Evolutionary conservation across 2,329 filamentous ascomycete genomes (phyloP), one percentile per base, ranked within the genome.

Genomic region (Colletotrichum noveboracense): DNA sequence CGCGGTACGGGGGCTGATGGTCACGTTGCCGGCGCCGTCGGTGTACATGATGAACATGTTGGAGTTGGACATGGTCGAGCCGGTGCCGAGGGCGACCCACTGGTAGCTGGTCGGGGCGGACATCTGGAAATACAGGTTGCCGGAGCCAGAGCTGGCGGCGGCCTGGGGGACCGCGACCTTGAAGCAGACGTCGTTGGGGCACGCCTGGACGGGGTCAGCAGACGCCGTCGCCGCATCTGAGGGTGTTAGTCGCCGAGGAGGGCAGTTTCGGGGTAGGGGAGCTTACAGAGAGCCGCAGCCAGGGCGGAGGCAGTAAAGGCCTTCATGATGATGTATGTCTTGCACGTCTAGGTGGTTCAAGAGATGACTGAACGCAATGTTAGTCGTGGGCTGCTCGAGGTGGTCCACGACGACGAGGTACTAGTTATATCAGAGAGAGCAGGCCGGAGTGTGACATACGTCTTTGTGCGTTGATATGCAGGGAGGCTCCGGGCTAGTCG

Each of bases 1-100:
- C 34, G 88, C 90, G 5, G 81, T 79, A 26, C 92, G 89, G 2
- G 91, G 87, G 76, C 91, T 93, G 69, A 93, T 80, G 1, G 92
- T 94, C 28, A 93, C 86, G 79, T 93, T 93, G 76, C 89, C 89
- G 5, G 79, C 77, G 74, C 90, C 90, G 77, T 92, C 87, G 61
- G 89, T 83, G 81, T 94, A 94, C 78, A 93, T 86, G 79, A 94
- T 77, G 80, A 94, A 93, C 73, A 93, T 92, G 80, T 91, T 89
- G 66, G 91, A 82, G 36, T 87, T 89, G 16, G 81, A 55, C 92
- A 94, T 94, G 56, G 77, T 75, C 0, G 80, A 78, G 61, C 92
- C 92, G 36, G 89, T 90, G 34, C 90, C 92, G 21, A 93, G 84
- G 10, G 86, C 89, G 18, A 92, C 86, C 92, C 92, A 94, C 75